Base-by-base conservation (phyloP, 352 stramenopile species). In the Globisporangium spinosum region DNA sequence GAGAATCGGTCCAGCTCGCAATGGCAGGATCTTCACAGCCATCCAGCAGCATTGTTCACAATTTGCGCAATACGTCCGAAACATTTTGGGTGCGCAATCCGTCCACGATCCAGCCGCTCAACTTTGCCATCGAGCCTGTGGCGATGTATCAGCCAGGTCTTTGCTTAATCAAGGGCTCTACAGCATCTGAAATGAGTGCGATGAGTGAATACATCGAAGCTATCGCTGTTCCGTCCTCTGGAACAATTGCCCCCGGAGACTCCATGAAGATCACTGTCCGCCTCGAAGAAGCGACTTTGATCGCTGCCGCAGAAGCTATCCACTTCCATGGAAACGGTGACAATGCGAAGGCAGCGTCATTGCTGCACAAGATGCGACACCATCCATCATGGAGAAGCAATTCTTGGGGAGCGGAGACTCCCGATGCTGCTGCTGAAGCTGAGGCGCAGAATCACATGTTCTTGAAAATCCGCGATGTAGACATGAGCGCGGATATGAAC, bases 71-170 rank as follows among this genome's bases (percentile, higher is more conserved):
- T 49, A 78, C 72, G 5, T 77, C 65, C 2, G 88, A 96, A 72
- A 90, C 76, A 27, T 96, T 96, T 59, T 94, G 78, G 73, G 84
- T 96, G 40, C 78, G 83, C 8, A 96, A 95, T 68, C 85, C 85
- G 15, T 94, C 83, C 12, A 79, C 78, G 9, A 64, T 72, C 0
- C 76, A 93, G 67, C 69, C 83, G 20, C 72, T 96, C 2, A 90
- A 90, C 40, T 95, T 94, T 60, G 70, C 74, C 8, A 91, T 96
- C 27, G 83, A 87, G 17, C 78, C 78, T 27, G 71, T 89, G 15
- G 73, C 81, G 3, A 93, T 93, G 77, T 77, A 85, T 61, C 80
- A 83, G 10, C 61, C 83, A 0, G 84, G 85, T 4, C 62, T 93
- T 49, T 92, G 84, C 56, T 62, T 95, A 5, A 69, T 95, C 55